Conservation (phyloP, 2,329 filamentous ascomycete genomes). For the Pyrenochaeta sp. region DNA sequence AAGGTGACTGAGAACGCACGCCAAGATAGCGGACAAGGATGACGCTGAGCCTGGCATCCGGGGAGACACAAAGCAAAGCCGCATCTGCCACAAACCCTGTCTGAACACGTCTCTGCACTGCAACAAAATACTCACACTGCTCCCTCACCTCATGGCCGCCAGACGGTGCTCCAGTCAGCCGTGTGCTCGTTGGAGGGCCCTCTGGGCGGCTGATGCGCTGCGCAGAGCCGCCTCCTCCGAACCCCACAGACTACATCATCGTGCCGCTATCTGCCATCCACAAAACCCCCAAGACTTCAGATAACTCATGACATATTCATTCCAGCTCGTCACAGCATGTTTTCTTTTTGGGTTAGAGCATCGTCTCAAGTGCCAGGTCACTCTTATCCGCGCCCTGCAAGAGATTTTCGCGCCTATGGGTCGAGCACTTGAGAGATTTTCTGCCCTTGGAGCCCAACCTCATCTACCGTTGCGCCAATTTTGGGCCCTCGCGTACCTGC, state of each 20-base stretch:
- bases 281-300: conserved; percentile 1
- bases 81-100: neutral
- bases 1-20: conserved; percentile 7
- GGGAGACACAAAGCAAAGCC: conserved; percentile 11
- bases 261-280: conserved; percentile 10
- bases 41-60: conserved; percentile 3
- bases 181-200: neutral
- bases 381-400: conserved; percentile 12
- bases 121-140: neutral
- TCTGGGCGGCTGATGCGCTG: conserved; percentile 1
- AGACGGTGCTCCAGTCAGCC: neutral
- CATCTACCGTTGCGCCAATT: neutral
- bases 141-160: neutral
- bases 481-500: conserved; percentile 5
- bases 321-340: neutral
- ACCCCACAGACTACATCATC: conserved; percentile 17
- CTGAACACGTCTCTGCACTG: neutral
- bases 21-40: conserved; percentile 22
- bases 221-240: conserved; percentile 1
- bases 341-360: neutral
- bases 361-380: neutral
- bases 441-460: conserved; percentile 13
- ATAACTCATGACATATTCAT: neutral
- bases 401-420: conserved; percentile 5
- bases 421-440: conserved; percentile 10